Percentiles rank a stretch among this genome's conserved stretches.
phyloP scores from a whole-genome alignment of 2,329 filamentous ascomycete genomes.

The Drechslerella stenobrocha region DNA sequence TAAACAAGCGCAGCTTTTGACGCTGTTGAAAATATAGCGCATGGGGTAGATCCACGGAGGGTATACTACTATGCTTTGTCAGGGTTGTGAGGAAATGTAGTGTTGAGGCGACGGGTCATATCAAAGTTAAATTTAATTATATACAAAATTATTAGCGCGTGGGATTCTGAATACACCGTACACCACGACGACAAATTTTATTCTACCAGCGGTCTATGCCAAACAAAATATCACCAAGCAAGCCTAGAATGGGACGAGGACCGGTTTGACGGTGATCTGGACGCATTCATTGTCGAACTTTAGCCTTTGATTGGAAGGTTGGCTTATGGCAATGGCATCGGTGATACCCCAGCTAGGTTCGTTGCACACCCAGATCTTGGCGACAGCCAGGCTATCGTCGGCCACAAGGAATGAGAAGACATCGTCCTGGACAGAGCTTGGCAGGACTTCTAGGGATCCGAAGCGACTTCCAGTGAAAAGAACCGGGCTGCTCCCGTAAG shows the following conservation, averaged over 20 bases:
- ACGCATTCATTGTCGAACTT: background rate
- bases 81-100: too few species aligned
- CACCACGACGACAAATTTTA: too few species aligned
- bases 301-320: background rate
- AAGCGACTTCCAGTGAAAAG: background rate
- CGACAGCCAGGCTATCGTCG: background rate
- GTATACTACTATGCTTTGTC: too few species aligned
- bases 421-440: background rate
- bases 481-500: slow-evolving; percentile 5
- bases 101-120: too few species aligned
- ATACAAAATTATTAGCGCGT: too few species aligned
- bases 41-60: too few species aligned
- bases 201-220: too few species aligned
- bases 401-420: background rate
- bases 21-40: too few species aligned
- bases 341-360: slow-evolving; percentile 1
- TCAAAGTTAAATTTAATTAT: too few species aligned
- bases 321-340: background rate
- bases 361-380: slow-evolving; percentile 3
- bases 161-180: too few species aligned
- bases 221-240: too few species aligned
- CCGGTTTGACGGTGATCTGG: slow-evolving; percentile 1
- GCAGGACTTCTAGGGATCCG: background rate
- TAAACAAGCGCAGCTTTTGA: too few species aligned
- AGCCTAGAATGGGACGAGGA: slow-evolving; percentile 9